A percentile compares a stretch with the other conserved stretches of the same genome.
These are phyloP conservation scores for Xenoacremonium recifei DNA, from an alignment of 2,329 filamentous ascomycete genomes.

Conservation along the genomic window DNA sequence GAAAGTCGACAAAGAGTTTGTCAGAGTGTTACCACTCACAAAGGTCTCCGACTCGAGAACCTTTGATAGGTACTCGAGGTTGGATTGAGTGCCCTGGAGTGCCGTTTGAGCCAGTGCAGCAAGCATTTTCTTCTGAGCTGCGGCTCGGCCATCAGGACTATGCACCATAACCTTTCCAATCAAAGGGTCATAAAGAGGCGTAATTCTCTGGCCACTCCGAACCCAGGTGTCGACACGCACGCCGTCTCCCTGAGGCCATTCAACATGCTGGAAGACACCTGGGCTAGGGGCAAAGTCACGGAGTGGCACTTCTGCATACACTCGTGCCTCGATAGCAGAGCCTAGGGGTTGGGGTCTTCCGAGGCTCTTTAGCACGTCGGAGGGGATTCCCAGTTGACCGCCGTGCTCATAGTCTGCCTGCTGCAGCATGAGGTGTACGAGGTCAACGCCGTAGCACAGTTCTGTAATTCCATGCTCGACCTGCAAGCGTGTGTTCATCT, in stretches of 20 bases:
- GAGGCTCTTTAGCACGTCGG: slow-evolving; percentile 12
- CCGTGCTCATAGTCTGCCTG: slow-evolving; percentile 29
- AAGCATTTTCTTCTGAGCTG: background rate
- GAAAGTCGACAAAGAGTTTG: slow-evolving; percentile 52
- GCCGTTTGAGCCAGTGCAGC: background rate
- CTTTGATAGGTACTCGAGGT: slow-evolving; percentile 52
- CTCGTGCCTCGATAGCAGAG: slow-evolving; percentile 33
- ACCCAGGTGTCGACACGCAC: slow-evolving; percentile 63
- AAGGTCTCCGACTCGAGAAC: slow-evolving; percentile 49
- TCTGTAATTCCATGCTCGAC: slow-evolving; percentile 80
- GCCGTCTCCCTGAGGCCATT: slow-evolving; percentile 47
- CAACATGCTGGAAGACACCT: slow-evolving; percentile 56
- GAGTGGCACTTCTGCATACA: slow-evolving; percentile 49
- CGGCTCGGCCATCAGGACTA: slow-evolving; percentile 22
- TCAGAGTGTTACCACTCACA: slow-evolving; percentile 50
- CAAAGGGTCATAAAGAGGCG: slow-evolving; percentile 57
- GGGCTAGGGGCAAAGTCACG: slow-evolving; percentile 57
- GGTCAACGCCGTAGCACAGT: slow-evolving; percentile 69
- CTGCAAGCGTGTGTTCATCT: slow-evolving; percentile 62
- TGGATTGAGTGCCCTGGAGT: background rate
- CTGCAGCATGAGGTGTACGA: slow-evolving; percentile 54
- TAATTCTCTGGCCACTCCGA: slow-evolving; percentile 53
- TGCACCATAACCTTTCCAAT: slow-evolving; percentile 60
- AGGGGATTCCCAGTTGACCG: slow-evolving; percentile 7
- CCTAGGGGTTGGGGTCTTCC: slow-evolving; percentile 18